Conservation (phyloP, 2,329 filamentous ascomycete genomes). For the Aspergillus latus region DNA sequence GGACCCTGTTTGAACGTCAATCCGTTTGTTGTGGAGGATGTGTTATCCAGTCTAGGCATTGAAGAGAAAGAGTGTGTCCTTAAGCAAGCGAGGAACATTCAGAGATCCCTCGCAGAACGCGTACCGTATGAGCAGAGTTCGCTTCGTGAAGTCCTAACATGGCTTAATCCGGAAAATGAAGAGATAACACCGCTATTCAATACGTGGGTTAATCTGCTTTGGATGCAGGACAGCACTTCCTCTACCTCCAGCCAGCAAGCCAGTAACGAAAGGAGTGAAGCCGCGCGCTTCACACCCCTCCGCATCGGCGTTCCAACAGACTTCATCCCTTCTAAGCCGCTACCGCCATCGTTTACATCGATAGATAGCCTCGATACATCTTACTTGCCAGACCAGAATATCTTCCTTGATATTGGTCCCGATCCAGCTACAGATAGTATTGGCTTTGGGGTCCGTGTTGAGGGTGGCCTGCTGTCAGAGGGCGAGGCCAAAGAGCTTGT, state of each 20-base stretch:
- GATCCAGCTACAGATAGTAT: slow-evolving; percentile 26
- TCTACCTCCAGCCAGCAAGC: neutral
- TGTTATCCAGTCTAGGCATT: neutral
- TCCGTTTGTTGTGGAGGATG: slow-evolving; percentile 25
- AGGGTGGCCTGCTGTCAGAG: slow-evolving; percentile 23
- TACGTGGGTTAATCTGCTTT: slow-evolving; percentile 35
- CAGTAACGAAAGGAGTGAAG: neutral
- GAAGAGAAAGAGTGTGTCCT: neutral
- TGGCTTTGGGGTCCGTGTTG: slow-evolving; percentile 31
- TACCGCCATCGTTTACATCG: slow-evolving; percentile 17
- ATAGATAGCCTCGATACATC: slow-evolving; percentile 26
- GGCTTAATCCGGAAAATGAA: slow-evolving; percentile 13
- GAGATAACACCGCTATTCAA: slow-evolving; percentile 28
- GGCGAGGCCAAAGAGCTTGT: slow-evolving; percentile 21
- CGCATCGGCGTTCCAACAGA: slow-evolving; percentile 29
- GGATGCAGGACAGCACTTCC: slow-evolving; percentile 23
- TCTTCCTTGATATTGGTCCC: slow-evolving; percentile 30
- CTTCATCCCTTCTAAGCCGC: slow-evolving; percentile 23
- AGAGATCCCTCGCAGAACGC: slow-evolving; percentile 27
- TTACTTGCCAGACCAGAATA: slow-evolving; percentile 23
- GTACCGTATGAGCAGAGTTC: slow-evolving; percentile 32
- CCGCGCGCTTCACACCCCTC: slow-evolving; percentile 22
- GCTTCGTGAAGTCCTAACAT: slow-evolving; percentile 26
- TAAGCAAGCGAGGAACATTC: slow-evolving; percentile 20
- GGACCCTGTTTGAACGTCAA: slow-evolving; percentile 35